Base-by-base conservation (phyloP, 441 rosid species). In the Biscutella laevigata region DNA sequence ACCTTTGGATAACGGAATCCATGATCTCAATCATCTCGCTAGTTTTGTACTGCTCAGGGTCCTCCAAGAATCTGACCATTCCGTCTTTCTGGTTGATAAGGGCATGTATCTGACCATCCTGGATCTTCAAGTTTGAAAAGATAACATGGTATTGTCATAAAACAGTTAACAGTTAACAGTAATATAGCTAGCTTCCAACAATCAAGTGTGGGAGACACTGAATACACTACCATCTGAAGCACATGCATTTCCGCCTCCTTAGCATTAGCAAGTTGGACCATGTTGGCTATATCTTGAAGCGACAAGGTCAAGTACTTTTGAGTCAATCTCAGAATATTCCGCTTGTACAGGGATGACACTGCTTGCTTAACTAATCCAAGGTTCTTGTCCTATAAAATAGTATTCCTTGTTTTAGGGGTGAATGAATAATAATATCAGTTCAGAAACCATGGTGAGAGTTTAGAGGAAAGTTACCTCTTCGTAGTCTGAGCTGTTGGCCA, bases 191-290 rank as follows among this genome's bases (percentile, higher is more conserved):
- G 17, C 12, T 50, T 57, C 34, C 25, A 44, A 22, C 14, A 40
- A 53, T 11, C 39, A 45, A 26, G 17, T 7, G 40, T 14, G 5
- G 3, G 52, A 33, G 17, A 46, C 6, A 36, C 13, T 8, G 19
- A 40, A 32, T 53, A 47, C 50, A 51, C 43, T 77, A 92, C 95
- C 99, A 92, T 92, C 74, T 86, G 99, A 51, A 92, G 99, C 65
- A 92, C 95, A 69, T 82, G 99, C 90, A 80, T 88, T 74, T 92
- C 99, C n/a, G 95, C 99, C 76, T 86, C 99, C 73, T 88, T 92
- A 2, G 95, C 68, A 51, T 79, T 71, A 59, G 57, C 77, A 57
- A 92, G 76, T 62, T 82, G 84, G 70, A 92, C 99, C 17, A 77
- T 79, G 74, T 70, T 77, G 55, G 97, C 97, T 61, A 88, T 92